These are phyloP conservation scores for Trichosanthes truncata DNA, from an alignment of 306 rosid species.

Conservation along the genomic window DNA sequence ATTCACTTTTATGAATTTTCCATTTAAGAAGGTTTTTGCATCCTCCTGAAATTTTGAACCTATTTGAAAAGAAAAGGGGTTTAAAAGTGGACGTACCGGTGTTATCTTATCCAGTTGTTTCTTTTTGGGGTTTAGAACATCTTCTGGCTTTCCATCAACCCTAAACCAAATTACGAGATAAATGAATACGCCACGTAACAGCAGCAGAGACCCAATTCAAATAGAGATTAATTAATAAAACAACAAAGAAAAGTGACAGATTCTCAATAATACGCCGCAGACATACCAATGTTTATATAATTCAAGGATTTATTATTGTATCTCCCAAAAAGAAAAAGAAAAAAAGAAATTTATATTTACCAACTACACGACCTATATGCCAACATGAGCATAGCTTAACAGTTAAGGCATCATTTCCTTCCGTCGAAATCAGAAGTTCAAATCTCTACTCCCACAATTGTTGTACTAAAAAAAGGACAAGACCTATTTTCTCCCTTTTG, in stretches of 20 bases:
- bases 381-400: no score
- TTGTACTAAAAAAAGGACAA: neutral
- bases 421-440: no score
- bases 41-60: neutral
- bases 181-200: neutral
- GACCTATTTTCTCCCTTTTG: neutral
- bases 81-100: slow-evolving; percentile 42
- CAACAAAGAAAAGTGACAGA: neutral
- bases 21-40: neutral
- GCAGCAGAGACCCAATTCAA: neutral
- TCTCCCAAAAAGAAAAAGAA: neutral
- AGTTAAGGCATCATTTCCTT: neutral
- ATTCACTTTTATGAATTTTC: neutral
- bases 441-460: neutral
- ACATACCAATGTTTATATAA: neutral
- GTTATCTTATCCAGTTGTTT: slow-evolving; percentile 92
- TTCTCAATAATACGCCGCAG: neutral
- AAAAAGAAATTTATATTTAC: neutral
- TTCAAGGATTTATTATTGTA: neutral
- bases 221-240: neutral
- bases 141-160: slow-evolving; percentile 93
- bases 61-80: neutral
- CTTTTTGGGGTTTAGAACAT: slow-evolving; percentile 97
- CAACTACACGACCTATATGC: neutral
- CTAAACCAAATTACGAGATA: slow-evolving; percentile 24